These are phyloP conservation scores for Raffaelea arxii DNA, from an alignment of 2,329 filamentous ascomycete species.

Conservation along the genomic window DNA sequence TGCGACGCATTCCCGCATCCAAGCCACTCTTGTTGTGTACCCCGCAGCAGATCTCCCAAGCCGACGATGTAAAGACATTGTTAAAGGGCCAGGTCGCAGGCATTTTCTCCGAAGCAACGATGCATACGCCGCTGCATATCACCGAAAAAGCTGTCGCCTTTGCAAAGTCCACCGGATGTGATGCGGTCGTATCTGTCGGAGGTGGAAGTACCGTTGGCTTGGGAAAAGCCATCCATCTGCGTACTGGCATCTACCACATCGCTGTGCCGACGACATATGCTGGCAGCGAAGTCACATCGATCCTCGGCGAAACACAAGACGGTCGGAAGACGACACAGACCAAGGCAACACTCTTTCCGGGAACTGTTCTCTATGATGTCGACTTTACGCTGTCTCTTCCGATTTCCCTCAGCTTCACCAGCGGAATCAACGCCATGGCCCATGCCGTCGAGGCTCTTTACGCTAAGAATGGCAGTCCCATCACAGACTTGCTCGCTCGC, in stretches of 20 bases:
- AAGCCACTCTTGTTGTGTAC: conserved; percentile 43
- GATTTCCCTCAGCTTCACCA: conserved; percentile 39
- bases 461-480: conserved; percentile 49
- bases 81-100: conserved; percentile 19
- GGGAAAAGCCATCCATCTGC: conserved; percentile 40
- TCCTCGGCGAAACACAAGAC: conserved; percentile 50
- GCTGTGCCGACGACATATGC: conserved; percentile 50
- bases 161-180: conserved; percentile 32
- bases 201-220: conserved; percentile 54
- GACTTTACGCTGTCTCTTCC: conserved; percentile 52
- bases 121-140: conserved; percentile 52
- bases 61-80: conserved; percentile 30
- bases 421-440: conserved; percentile 56
- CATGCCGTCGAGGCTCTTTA: conserved; percentile 58
- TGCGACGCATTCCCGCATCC: conserved; percentile 30
- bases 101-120: conserved; percentile 32
- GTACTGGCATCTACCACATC: conserved; percentile 8
- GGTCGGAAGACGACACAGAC: conserved; percentile 47
- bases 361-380: conserved; percentile 55
- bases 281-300: conserved; percentile 55
- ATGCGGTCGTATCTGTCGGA: conserved; percentile 49
- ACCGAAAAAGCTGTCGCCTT: conserved; percentile 46
- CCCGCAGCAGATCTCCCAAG: conserved; percentile 36
- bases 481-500: conserved; percentile 46
- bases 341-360: conserved; percentile 50